Conservation (phyloP, 805 yeast genomes). For the Candida schatavii region DNA sequence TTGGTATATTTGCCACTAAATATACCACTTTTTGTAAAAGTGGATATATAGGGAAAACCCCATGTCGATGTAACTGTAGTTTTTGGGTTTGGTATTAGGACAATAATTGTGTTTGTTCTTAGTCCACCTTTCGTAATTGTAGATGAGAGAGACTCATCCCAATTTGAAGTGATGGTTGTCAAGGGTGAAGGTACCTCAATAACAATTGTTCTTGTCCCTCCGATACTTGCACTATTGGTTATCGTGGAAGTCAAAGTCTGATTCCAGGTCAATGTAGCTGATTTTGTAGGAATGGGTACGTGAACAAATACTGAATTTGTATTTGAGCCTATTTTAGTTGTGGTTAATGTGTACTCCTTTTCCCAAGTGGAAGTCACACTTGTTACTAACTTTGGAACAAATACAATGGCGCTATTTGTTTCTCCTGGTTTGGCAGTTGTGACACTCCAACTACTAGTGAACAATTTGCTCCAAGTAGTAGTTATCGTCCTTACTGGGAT, state of each 20-base stretch:
- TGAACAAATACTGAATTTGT: no score
- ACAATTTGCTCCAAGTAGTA: conserved; percentile 6
- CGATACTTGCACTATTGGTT: no score
- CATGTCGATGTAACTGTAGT: neutral
- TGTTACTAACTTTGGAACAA: neutral
- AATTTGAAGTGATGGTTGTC: no score
- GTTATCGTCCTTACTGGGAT: neutral
- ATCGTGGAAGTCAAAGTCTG: no score
- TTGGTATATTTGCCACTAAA: neutral
- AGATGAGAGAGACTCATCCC: no score
- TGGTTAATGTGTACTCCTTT: no score
- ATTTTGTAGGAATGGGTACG: no score
- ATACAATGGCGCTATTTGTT: neutral
- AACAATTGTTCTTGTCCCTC: no score
- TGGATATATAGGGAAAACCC: neutral
- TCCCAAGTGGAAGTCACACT: neutral
- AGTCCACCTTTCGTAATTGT: no score
- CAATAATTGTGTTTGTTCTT: neutral
- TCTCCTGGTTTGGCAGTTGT: neutral
- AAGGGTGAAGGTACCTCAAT: no score
- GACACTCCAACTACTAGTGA: neutral
- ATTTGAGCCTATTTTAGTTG: no score
- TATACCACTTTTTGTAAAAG: neutral
- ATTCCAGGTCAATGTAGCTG: no score
- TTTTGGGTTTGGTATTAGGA: neutral